A percentile compares a stretch with the other conserved stretches of the same genome.
phyloP scores from a whole-genome alignment of 805 yeast genomes.

The Ogataea nakhonphanomensis region DNA sequence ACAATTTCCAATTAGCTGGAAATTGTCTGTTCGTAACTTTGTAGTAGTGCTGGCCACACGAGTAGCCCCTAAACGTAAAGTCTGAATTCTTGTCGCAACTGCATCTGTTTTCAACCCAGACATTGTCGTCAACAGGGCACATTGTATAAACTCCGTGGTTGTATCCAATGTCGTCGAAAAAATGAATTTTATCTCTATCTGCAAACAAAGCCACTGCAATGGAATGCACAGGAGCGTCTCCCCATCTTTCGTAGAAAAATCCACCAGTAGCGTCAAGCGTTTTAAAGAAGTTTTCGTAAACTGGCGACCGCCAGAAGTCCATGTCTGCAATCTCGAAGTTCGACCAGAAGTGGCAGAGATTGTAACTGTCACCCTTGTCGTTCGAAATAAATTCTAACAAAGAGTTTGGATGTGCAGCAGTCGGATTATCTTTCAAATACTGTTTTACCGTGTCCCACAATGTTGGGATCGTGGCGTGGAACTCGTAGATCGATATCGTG shows the following conservation, averaged over 20 bases:
- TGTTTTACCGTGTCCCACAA: constrained; percentile 56
- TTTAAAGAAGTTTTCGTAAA: constrained; percentile 59
- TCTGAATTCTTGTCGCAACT: constrained; percentile 38
- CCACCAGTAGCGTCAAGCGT: constrained; percentile 68
- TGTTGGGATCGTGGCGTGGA: constrained; percentile 50
- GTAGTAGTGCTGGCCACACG: constrained; percentile 34
- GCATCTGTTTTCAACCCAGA: constrained; percentile 32
- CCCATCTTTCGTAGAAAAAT: constrained; percentile 87
- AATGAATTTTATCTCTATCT: constrained; percentile 56
- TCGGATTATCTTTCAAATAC: constrained; percentile 42
- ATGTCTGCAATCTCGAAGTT: constrained; percentile 74
- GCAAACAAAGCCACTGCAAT: constrained; percentile 65
- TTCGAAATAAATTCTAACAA: constrained; percentile 60
- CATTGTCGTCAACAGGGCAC: constrained; percentile 38
- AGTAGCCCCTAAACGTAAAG: constrained; percentile 36
- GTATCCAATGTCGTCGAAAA: constrained; percentile 74
- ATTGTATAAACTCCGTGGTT: constrained; percentile 50
- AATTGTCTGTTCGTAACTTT: constrained; percentile 25
- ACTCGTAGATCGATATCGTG: constrained; percentile 63
- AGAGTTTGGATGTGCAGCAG: constrained; percentile 42
- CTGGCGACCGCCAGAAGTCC: constrained; percentile 58
- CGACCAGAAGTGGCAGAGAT: constrained; percentile 80
- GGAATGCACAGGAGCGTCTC: constrained; percentile 90
- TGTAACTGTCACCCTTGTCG: constrained; percentile 63
- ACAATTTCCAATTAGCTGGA: constrained; percentile 31